phyloP scores from a whole-genome alignment of 352 stramenopile genomes.

The Paralagenidium karlingii region DNA sequence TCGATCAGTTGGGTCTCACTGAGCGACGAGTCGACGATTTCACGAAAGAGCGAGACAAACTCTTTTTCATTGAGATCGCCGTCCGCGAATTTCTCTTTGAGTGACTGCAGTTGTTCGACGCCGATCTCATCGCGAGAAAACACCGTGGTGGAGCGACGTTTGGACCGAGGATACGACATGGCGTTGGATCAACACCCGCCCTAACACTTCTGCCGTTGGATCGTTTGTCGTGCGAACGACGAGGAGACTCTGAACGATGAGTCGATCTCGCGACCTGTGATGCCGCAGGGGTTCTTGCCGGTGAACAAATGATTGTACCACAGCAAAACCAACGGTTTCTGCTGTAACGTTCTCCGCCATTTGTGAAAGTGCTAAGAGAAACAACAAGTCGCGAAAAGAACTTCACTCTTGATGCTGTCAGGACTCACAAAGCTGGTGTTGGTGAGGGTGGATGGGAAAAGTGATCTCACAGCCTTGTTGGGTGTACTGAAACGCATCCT shows the following conservation, averaged over 20 bases:
- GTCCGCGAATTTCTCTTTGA: constrained; percentile 77
- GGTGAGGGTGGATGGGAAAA: no score
- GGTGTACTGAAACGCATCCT: no score
- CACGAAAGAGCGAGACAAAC: constrained; percentile 71
- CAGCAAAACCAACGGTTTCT: not conserved
- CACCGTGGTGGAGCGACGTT: constrained; percentile 30
- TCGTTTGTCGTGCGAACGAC: not conserved
- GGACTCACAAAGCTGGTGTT: no score
- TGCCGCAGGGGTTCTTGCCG: not conserved
- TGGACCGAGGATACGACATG: constrained; percentile 1
- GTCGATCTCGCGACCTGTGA: not conserved
- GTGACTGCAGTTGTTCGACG: constrained; percentile 66
- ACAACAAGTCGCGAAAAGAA: no score
- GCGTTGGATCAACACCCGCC: no score
- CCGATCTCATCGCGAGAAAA: constrained; percentile 74
- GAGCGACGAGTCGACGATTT: constrained; percentile 66
- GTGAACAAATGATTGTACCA: not conserved
- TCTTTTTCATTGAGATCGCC: constrained; percentile 76
- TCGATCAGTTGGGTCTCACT: constrained; percentile 71
- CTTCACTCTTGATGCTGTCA: no score
- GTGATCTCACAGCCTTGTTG: no score
- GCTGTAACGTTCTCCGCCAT: not conserved
- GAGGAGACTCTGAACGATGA: not conserved
- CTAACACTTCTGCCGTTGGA: not conserved
- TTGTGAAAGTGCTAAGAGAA: no score